Percentiles rank a stretch among this genome's conserved stretches.
Conservation (phyloP, 106 monocot species). For the Agapanthus africanus region DNA sequence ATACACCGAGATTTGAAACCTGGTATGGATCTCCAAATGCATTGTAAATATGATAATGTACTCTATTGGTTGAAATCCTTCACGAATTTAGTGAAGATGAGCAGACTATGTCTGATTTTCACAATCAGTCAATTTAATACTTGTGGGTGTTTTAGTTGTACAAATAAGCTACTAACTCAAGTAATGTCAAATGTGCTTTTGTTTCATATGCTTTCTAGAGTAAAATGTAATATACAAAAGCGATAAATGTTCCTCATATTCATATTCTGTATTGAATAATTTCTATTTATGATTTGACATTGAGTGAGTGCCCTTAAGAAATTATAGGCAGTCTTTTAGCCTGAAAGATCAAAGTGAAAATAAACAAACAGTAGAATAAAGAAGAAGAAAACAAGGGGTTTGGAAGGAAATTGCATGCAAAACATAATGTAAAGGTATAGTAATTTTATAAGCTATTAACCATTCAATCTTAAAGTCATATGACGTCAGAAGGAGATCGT, state of each 20-base stretch:
- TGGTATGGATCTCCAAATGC: constrained; percentile 33
- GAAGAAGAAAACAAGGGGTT: no score
- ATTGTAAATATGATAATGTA: not conserved
- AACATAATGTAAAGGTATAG: no score
- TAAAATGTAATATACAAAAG: not conserved
- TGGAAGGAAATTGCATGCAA: no score
- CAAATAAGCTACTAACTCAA: not conserved
- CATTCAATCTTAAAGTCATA: no score
- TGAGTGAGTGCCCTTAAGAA: not conserved
- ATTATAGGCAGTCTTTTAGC: not conserved
- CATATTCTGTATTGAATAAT: not conserved
- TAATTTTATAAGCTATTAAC: no score
- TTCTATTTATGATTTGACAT: not conserved
- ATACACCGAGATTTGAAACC: constrained; percentile 98
- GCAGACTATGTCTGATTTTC: not conserved
- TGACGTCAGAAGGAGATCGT: no score
- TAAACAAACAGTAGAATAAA: no score
- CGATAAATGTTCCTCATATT: not conserved
- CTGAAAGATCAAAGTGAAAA: no score
- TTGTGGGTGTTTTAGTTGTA: not conserved
- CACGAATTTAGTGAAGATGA: not conserved
- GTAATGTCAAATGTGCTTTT: not conserved
- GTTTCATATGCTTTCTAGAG: not conserved
- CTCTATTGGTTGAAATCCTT: not conserved
- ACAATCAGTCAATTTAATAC: not conserved